Evolutionary conservation across 345 rosid genomes (phyloP), one percentile per base, ranked within the genome.

Genomic region (Murraya paniculata): DNA sequence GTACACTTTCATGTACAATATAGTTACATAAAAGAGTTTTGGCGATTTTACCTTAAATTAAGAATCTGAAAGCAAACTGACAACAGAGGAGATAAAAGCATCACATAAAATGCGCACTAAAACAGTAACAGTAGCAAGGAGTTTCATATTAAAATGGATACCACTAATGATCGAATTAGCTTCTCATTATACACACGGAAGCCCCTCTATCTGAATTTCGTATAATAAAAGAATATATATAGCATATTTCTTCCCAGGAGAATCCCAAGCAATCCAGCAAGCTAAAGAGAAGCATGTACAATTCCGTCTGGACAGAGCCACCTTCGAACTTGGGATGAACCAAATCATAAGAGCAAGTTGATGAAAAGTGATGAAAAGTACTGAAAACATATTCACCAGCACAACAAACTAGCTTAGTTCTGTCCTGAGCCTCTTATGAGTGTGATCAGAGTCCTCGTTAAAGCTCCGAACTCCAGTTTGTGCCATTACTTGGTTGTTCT

Each of bases 391-490:
- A 28, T 72, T 38, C 76, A 66, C 39, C 73, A 22, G 71, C 76
- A 72, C 31, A 48, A 71, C n/a, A 66, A 64, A 71, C 80, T 79
- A 87, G 78, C 77, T 61, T 66, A 71, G 82, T 68, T 82, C 85
- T 74, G 81, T 84, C 75, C 89, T 79, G 21, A 28, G 87, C 79
- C 87, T 88, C 88, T 89, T 89, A 68, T 64, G 80, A 67, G 77
- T 83, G 61, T 75, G 86, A 78, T 86, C 83, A 53, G 78, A 79
- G 71, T 85, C 87, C 76, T 82, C 89, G 7, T 22, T 61, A 64
- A 30, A 68, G 84, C 80, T 72, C 61, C 74, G 73, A 33, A 41
- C 80, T 83, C 81, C 86, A 85, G 81, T 83, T 77, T 84, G 87
- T 36, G 64, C 75, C 64, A 71, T 81, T 45, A 33, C 79, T 85